A percentile compares a stretch with the other conserved stretches of the same genome.
These are phyloP conservation scores for Capsella bursapastoris DNA, from an alignment of 345 rosid species.

Conservation along the genomic window DNA sequence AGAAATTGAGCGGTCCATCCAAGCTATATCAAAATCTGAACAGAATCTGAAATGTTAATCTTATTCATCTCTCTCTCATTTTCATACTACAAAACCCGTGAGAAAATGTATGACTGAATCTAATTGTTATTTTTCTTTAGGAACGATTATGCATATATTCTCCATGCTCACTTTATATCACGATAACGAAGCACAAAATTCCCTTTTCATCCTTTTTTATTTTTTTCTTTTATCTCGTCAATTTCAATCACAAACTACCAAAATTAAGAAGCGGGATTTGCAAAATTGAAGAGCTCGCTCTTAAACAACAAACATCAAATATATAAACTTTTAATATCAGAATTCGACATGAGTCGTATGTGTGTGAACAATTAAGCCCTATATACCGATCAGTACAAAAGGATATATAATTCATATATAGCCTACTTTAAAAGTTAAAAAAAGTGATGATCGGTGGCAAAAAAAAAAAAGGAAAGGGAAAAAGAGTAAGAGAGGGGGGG, in stretches of 20 bases:
- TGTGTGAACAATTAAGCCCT: neutral
- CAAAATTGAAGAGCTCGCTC: neutral
- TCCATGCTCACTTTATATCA: constrained; percentile 25
- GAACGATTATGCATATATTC: constrained; percentile 6
- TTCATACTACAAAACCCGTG: neutral
- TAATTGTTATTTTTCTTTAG: neutral
- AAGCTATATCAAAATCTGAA: neutral
- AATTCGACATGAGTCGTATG: neutral
- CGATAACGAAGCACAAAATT: constrained; percentile 29
- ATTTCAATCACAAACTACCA: constrained; percentile 1
- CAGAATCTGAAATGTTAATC: neutral
- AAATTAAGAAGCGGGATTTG: neutral
- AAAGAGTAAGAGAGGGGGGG: neutral
- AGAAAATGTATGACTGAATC: constrained; percentile 3
- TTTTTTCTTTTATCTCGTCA: neutral
- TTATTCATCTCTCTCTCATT: neutral
- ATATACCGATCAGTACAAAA: too few relatives aligned
- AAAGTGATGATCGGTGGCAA: constrained; percentile 1
- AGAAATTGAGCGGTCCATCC: neutral
- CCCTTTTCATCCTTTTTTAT: neutral
- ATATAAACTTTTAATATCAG: neutral
- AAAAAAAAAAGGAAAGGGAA: neutral
- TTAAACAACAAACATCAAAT: neutral
- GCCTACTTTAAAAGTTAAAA: neutral
- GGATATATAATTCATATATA: too few relatives aligned